phyloP scores from a whole-genome alignment of 352 stramenopile species.

The Globisporangium echinulatum region DNA sequence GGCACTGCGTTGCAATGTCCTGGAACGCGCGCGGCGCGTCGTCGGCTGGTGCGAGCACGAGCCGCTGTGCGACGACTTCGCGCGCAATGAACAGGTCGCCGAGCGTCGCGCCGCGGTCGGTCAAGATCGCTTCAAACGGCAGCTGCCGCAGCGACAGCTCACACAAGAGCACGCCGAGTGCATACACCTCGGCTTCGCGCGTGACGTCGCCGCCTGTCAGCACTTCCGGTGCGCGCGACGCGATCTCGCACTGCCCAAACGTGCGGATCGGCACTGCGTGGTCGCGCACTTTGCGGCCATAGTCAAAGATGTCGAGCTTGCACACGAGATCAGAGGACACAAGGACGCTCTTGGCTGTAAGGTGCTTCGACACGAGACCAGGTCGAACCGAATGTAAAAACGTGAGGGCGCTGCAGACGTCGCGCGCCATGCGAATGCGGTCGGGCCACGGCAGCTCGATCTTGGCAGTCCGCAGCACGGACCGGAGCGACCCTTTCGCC shows the following conservation, averaged over 20 bases:
- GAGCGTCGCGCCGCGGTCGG: slow-evolving; percentile 42
- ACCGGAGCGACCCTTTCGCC: slow-evolving; percentile 55
- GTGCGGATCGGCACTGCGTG: slow-evolving; percentile 30
- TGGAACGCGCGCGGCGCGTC: slow-evolving; percentile 42
- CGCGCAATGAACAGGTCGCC: slow-evolving; percentile 59
- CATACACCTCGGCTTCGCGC: slow-evolving; percentile 55
- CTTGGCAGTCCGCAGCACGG: slow-evolving; percentile 39
- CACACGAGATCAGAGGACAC: slow-evolving; percentile 48
- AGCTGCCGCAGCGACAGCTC: slow-evolving; percentile 46
- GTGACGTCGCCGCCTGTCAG: slow-evolving; percentile 40
- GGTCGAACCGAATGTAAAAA: slow-evolving; percentile 42
- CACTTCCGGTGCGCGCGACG: slow-evolving; percentile 46
- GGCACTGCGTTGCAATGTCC: slow-evolving; percentile 30
- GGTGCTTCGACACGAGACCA: slow-evolving; percentile 31
- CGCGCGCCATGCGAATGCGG: slow-evolving; percentile 38
- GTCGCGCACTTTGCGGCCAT: slow-evolving; percentile 40
- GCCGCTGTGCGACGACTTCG: slow-evolving; percentile 34
- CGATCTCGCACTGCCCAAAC: slow-evolving; percentile 56
- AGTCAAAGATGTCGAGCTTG: slow-evolving; percentile 77
- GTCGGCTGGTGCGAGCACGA: slow-evolving; percentile 32
- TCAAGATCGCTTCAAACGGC: slow-evolving; percentile 37
- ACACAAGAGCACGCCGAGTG: slow-evolving; percentile 66
- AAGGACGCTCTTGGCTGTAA: slow-evolving; percentile 58
- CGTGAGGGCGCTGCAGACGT: slow-evolving; percentile 40
- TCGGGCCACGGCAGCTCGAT: slow-evolving; percentile 48